Percentiles rank a stretch among this genome's conserved stretches.
These are phyloP conservation scores for Curvularia sp. DNA, from an alignment of 2,329 filamentous ascomycete genomes.

Conservation along the genomic window DNA sequence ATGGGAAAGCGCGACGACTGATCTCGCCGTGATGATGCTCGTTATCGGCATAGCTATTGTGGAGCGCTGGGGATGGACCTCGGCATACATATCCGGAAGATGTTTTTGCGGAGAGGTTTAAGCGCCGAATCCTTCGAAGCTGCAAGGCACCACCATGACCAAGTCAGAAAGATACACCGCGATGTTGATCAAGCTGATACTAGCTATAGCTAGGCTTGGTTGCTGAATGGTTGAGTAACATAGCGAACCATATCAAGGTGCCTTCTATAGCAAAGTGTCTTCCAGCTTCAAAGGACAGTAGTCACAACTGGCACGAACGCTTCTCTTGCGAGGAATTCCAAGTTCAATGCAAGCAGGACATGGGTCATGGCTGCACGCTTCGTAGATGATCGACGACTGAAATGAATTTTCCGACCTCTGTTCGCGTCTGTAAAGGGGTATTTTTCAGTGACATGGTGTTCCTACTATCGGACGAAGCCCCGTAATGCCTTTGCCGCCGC, in stretches of 20 bases:
- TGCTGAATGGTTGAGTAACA: neutral
- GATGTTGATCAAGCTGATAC: neutral
- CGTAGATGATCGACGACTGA: slow-evolving; percentile 3
- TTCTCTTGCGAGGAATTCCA: neutral
- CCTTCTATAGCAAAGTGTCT: neutral
- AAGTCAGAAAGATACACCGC: neutral
- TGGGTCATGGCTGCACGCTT: neutral
- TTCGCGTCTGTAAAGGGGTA: slow-evolving; percentile 8
- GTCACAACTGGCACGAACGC: slow-evolving; percentile 1
- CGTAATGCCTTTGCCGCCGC: slow-evolving; percentile 8
- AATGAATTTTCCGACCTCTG: slow-evolving; percentile 13
- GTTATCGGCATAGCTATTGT: slow-evolving; percentile 17
- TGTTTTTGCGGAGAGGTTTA: slow-evolving; percentile 11
- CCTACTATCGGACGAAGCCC: neutral
- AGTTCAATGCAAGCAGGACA: neutral
- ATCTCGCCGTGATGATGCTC: slow-evolving; percentile 29
- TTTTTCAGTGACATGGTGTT: neutral
- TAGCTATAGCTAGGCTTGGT: too few relatives aligned
- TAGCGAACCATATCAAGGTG: neutral
- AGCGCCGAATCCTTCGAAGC: slow-evolving; percentile 6
- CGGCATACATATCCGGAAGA: slow-evolving; percentile 20
- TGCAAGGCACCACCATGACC: neutral
- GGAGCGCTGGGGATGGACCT: slow-evolving; percentile 28
- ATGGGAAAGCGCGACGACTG: slow-evolving; percentile 5
- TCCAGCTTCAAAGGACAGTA: neutral